Evolutionary conservation across 345 rosid genomes (phyloP).

Genomic region (Theobroma cacao): DNA sequence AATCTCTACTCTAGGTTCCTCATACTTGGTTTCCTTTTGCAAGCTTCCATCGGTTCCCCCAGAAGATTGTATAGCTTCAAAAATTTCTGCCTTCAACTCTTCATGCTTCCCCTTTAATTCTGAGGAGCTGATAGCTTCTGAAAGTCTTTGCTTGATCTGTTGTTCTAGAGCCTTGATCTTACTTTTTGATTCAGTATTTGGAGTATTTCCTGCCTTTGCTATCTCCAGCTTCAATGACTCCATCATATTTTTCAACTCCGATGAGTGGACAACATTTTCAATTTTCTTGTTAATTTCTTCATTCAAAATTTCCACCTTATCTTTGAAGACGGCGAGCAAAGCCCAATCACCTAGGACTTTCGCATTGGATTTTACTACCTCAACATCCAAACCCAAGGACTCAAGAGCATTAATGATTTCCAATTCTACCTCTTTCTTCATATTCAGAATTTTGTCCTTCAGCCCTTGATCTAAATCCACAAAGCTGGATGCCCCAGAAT

Average conservation of each 20-base stretch:
- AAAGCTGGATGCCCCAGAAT: slow-evolving; percentile 48
- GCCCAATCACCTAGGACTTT: slow-evolving; percentile 32
- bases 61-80: slow-evolving; percentile 36
- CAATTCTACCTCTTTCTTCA: slow-evolving; percentile 48
- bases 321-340: slow-evolving; percentile 32
- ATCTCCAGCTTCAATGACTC: slow-evolving; percentile 63
- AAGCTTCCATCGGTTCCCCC: slow-evolving; percentile 40
- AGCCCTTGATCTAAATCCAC: slow-evolving; percentile 52
- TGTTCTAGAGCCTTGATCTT: slow-evolving; percentile 57
- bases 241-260: slow-evolving; percentile 59
- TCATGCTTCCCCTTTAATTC: slow-evolving; percentile 59
- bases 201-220: slow-evolving; percentile 51
- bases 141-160: slow-evolving; percentile 60
- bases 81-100: slow-evolving; percentile 44
- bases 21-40: slow-evolving; percentile 21
- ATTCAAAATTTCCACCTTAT: slow-evolving; percentile 44
- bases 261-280: slow-evolving; percentile 43
- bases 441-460: slow-evolving; percentile 47
- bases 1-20: slow-evolving; percentile 45
- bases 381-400: slow-evolving; percentile 61
- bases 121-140: slow-evolving; percentile 46
- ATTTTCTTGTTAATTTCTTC: slow-evolving; percentile 56
- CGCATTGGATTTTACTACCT: slow-evolving; percentile 36
- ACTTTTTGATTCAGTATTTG: slow-evolving; percentile 37
- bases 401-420: slow-evolving; percentile 48